A percentile compares a stretch with the other conserved stretches of the same genome.
Conservation (phyloP, 208 protist species). For the Borovskyia barvae region DNA sequence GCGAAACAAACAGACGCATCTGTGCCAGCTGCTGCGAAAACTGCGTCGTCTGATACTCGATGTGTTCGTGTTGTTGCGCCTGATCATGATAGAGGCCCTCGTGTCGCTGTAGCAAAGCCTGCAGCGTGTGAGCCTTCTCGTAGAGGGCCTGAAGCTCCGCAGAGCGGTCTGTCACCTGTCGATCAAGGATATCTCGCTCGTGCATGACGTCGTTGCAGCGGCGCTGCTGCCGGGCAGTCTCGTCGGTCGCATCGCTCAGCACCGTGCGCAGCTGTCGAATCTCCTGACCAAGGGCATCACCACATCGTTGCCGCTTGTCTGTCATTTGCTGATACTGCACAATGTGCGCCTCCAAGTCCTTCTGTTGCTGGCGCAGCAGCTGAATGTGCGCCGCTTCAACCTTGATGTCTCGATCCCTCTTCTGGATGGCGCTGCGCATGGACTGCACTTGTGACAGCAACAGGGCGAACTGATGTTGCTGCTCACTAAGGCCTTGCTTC, state of each 20-base stretch:
- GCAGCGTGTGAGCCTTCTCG: constrained; percentile 96
- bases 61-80: constrained; percentile 51
- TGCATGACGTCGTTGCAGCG: constrained; percentile 92
- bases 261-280: constrained; percentile 92
- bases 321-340: constrained; percentile 27
- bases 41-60: constrained; percentile 55
- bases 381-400: constrained; percentile 42
- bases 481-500: constrained; percentile 92
- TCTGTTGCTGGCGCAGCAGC: constrained; percentile 50
- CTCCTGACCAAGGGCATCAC: constrained; percentile 65
- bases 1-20: constrained; percentile 42
- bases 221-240: constrained; percentile 86
- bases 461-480: constrained; percentile 93
- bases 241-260: constrained; percentile 89
- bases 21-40: constrained; percentile 49
- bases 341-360: constrained; percentile 50
- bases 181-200: constrained; percentile 93
- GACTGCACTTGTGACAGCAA: constrained; percentile 93
- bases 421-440: constrained; percentile 93
- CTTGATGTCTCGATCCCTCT: constrained; percentile 48
- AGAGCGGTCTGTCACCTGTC: constrained; percentile 93
- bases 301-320: constrained; percentile 37
- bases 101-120: constrained; percentile 91
- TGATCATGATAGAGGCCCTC: constrained; percentile 93
- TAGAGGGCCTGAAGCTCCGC: constrained; percentile 95